These are phyloP conservation scores for Neoboletus subvelutipes DNA, from an alignment of 768 basidiomycete species.

Conservation along the genomic window DNA sequence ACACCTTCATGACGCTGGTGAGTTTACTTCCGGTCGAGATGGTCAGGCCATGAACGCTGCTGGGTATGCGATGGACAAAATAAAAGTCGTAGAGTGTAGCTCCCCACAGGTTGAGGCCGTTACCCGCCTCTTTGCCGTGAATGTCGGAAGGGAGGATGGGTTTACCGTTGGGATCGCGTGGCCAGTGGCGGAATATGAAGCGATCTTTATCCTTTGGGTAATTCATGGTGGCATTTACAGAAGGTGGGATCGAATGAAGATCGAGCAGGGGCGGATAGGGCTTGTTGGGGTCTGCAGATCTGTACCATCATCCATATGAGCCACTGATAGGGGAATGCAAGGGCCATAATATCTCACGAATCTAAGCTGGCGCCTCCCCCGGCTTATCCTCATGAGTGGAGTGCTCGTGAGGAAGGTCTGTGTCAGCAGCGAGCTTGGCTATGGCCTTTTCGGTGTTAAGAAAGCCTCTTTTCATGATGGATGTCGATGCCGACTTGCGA, in stretches of 20 bases:
- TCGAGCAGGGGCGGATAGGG: not conserved
- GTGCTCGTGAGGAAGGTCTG: conserved; percentile 19
- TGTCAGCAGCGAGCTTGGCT: conserved; percentile 20
- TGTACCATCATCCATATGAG: not conserved
- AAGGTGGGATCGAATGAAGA: conserved; percentile 5
- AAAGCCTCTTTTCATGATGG: conserved; percentile 23
- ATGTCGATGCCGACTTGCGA: conserved; percentile 4
- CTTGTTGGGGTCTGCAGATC: not conserved
- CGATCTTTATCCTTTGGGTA: conserved; percentile 2
- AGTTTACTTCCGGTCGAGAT: conserved; percentile 26
- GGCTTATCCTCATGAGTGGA: not conserved
- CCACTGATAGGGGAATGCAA: not conserved
- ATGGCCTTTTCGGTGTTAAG: conserved; percentile 23
- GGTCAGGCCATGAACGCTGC: not conserved
- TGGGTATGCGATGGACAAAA: conserved; percentile 10
- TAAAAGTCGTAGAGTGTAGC: conserved; percentile 33
- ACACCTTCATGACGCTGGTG: conserved; percentile 12
- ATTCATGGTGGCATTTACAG: no score
- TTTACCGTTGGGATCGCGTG: conserved; percentile 27
- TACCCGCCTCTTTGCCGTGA: conserved; percentile 23
- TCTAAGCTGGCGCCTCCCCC: conserved; percentile 1
- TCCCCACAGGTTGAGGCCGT: conserved; percentile 25
- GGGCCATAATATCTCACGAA: conserved; percentile 1
- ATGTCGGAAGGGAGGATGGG: conserved; percentile 4
- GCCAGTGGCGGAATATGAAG: conserved; percentile 26